Percentiles rank a stretch among this genome's conserved stretches.
These are phyloP conservation scores for Trichoderma virens DNA, from an alignment of 495 filamentous ascomycete species.

Conservation along the genomic window DNA sequence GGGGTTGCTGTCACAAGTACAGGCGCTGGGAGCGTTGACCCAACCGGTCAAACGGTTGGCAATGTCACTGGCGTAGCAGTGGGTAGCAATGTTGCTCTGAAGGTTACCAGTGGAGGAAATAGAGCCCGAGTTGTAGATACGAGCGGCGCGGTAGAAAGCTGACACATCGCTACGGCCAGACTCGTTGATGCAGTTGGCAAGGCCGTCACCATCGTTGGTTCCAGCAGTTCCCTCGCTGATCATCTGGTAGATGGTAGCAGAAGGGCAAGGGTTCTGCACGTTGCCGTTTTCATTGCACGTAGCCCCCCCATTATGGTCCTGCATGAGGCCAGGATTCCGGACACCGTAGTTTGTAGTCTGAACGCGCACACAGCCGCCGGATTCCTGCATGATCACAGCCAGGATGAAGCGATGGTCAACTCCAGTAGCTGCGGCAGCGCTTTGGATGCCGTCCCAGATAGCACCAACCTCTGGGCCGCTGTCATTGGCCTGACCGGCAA, in stretches of 20 bases:
- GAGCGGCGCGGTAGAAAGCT: conserved; percentile 31
- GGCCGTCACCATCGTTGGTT: conserved; percentile 28
- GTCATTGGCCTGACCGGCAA: conserved; percentile 14
- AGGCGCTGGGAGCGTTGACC: conserved; percentile 11
- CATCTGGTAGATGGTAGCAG: conserved; percentile 24
- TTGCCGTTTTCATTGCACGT: conserved; percentile 16
- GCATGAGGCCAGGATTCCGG: conserved; percentile 36
- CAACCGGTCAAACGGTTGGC: conserved; percentile 47
- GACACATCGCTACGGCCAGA: conserved; percentile 16
- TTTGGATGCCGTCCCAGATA: conserved; percentile 33
- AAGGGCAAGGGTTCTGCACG: conserved; percentile 22
- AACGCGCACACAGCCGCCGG: conserved; percentile 45
- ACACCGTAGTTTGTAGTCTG: conserved; percentile 30
- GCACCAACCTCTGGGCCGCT: conserved; percentile 26
- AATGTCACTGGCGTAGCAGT: conserved; percentile 50
- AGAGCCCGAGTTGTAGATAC: conserved; percentile 50
- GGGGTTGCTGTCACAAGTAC: conserved; percentile 2
- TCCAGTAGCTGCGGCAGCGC: conserved; percentile 28
- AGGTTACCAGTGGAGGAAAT: conserved; percentile 36
- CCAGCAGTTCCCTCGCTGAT: conserved; percentile 31
- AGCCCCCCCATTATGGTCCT: conserved; percentile 24
- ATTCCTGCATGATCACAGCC: conserved; percentile 50
- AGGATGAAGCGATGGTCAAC: conserved; percentile 38
- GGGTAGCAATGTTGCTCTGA: conserved; percentile 41
- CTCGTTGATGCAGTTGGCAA: conserved; percentile 24